Conservation (phyloP, 345 rosid species). For the Arabis alpina region DNA sequence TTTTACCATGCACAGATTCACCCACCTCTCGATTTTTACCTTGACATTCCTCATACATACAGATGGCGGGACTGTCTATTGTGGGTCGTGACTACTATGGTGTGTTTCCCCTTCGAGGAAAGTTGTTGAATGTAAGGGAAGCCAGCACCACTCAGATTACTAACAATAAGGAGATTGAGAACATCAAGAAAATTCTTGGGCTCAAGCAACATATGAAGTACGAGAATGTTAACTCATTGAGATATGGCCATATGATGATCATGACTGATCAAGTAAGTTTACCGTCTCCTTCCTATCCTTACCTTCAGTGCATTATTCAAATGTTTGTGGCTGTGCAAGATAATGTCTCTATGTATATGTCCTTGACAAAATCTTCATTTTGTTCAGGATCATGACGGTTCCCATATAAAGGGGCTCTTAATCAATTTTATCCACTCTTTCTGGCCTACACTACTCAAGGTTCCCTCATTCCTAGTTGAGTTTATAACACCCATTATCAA, state of each 20-base stretch:
- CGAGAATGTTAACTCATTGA: conserved; percentile 71
- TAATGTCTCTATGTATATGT: neutral
- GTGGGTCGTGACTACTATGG: conserved; percentile 73
- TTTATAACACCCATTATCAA: conserved; percentile 97
- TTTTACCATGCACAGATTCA: neutral
- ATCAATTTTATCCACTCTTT: conserved; percentile 93
- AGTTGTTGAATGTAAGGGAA: conserved; percentile 92
- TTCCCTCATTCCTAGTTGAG: conserved; percentile 89
- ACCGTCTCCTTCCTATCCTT: neutral
- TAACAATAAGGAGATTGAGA: conserved; percentile 86
- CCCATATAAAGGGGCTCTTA: conserved; percentile 93
- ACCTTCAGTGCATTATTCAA: neutral
- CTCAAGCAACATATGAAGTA: conserved; percentile 81
- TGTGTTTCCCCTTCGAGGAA: conserved; percentile 94
- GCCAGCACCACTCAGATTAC: conserved; percentile 80
- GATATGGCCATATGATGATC: conserved; percentile 99
- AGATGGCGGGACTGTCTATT: conserved; percentile 81
- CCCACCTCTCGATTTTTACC: neutral
- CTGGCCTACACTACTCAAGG: conserved; percentile 91
- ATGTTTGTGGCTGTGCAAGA: conserved; percentile 7
- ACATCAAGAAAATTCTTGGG: conserved; percentile 91
- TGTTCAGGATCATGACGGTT: conserved; percentile 93
- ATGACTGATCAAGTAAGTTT: conserved; percentile 92
- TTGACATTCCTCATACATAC: conserved; percentile 29
- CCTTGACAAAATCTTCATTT: conserved; percentile 2